These are phyloP conservation scores for Zygoascus biomembranicola DNA, from an alignment of 805 yeast species.

Conservation along the genomic window DNA sequence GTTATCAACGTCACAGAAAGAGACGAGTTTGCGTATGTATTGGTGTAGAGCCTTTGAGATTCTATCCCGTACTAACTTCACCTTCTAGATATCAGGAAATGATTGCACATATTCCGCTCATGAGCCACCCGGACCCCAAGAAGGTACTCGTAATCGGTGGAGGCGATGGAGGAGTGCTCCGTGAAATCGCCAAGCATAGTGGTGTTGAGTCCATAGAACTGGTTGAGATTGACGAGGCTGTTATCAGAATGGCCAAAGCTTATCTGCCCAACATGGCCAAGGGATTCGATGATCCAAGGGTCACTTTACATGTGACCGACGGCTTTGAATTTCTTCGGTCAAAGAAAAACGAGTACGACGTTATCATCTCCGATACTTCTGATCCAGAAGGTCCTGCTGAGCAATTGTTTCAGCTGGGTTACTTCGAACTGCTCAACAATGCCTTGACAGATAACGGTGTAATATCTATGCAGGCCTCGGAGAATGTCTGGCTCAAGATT, in stretches of 20 bases:
- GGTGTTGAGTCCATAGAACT: slow-evolving; percentile 72
- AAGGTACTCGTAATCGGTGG: slow-evolving; percentile 94
- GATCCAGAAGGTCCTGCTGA: slow-evolving; percentile 99
- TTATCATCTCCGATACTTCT: slow-evolving; percentile 92
- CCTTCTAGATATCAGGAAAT: slow-evolving; percentile 71
- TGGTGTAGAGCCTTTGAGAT: background rate
- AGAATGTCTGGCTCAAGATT: slow-evolving; percentile 87
- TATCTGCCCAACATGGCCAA: slow-evolving; percentile 83
- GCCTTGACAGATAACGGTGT: slow-evolving; percentile 94
- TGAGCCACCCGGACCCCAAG: slow-evolving; percentile 91
- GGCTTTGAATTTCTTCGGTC: slow-evolving; percentile 93
- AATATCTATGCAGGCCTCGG: slow-evolving; percentile 76
- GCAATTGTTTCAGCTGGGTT: slow-evolving; percentile 83
- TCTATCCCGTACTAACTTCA: background rate
- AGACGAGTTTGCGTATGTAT: slow-evolving; percentile 70
- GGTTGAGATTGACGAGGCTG: slow-evolving; percentile 94
- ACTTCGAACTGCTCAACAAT: slow-evolving; percentile 71
- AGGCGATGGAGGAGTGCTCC: slow-evolving; percentile 97
- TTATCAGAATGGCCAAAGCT: slow-evolving; percentile 75
- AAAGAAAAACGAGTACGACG: slow-evolving; percentile 81
- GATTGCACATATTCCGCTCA: slow-evolving; percentile 90
- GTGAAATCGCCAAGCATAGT: slow-evolving; percentile 88
- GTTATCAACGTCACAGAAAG: slow-evolving; percentile 95
- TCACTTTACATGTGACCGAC: slow-evolving; percentile 85
- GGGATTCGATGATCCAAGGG: slow-evolving; percentile 82